Percentiles rank a stretch among this genome's conserved stretches.
These are phyloP conservation scores for Alnus rubra DNA, from an alignment of 306 rosid genomes.

Conservation along the genomic window DNA sequence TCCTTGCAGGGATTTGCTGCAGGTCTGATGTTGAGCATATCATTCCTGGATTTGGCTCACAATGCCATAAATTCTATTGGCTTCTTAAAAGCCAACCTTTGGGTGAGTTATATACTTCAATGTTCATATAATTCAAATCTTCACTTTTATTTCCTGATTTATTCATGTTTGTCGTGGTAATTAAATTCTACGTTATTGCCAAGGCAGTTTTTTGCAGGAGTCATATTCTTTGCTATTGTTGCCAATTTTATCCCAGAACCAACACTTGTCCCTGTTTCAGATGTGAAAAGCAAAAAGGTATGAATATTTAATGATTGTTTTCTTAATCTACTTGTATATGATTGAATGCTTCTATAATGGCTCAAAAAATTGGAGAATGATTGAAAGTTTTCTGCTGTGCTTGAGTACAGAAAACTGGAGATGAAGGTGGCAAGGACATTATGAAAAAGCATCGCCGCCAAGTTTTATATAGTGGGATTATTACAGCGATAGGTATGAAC, in stretches of 20 bases:
- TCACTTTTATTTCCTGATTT: constrained; percentile 4
- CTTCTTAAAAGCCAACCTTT: constrained; percentile 86
- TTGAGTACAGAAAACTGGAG: constrained; percentile 66
- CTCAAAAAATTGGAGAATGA: constrained; percentile 19
- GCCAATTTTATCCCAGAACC: constrained; percentile 93
- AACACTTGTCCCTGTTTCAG: constrained; percentile 62
- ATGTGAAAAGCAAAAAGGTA: constrained; percentile 71
- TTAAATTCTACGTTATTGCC: constrained; percentile 25
- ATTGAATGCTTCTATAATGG: constrained; percentile 25
- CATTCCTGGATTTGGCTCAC: constrained; percentile 97
- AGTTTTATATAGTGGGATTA: constrained; percentile 83
- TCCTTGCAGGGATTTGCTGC: constrained; percentile 88
- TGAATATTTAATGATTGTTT: constrained; percentile 15
- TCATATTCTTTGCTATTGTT: constrained; percentile 74
- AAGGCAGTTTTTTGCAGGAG: constrained; percentile 89
- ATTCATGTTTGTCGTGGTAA: constrained; percentile 19
- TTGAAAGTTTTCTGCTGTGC: constrained; percentile 45
- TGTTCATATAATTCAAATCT: not conserved
- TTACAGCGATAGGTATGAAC: constrained; percentile 84
- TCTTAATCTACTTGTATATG: constrained; percentile 15
- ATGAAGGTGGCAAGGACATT: constrained; percentile 82
- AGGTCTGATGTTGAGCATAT: constrained; percentile 94
- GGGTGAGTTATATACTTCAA: constrained; percentile 54
- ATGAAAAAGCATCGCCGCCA: constrained; percentile 91
- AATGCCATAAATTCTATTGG: constrained; percentile 93